phyloP scores from a whole-genome alignment of 805 yeast genomes.

The Suhomyces sp. region DNA sequence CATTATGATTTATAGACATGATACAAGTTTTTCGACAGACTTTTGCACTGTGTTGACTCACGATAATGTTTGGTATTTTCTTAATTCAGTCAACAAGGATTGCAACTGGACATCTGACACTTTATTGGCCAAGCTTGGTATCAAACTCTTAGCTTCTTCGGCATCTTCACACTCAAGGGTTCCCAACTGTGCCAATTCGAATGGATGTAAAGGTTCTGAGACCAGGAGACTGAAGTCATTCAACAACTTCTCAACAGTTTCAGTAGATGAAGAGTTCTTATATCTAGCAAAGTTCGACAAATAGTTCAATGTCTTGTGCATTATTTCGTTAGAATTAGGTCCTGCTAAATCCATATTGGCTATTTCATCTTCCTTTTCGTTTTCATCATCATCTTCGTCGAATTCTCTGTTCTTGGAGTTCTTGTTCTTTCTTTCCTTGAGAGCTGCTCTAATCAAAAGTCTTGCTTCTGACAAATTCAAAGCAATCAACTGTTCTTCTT shows the following conservation, averaged over 20 bases:
- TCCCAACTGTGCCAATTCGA: constrained; percentile 89
- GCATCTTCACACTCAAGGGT: constrained; percentile 93
- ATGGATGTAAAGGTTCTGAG: constrained; percentile 71
- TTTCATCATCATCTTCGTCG: constrained; percentile 30
- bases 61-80: constrained; percentile 50
- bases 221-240: constrained; percentile 60
- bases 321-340: constrained; percentile 79
- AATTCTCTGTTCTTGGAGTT: constrained; percentile 29
- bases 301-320: constrained; percentile 88
- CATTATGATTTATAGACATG: not conserved
- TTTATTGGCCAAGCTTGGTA: constrained; percentile 81
- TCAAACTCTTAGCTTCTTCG: constrained; percentile 92
- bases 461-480: constrained; percentile 88
- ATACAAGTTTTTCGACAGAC: not conserved
- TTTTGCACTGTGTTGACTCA: constrained; percentile 8
- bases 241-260: constrained; percentile 86
- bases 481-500: constrained; percentile 72
- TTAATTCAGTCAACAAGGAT: constrained; percentile 80
- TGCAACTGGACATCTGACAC: constrained; percentile 85
- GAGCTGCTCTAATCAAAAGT: constrained; percentile 83
- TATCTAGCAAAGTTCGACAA: constrained; percentile 83
- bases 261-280: constrained; percentile 86
- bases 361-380: constrained; percentile 44
- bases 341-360: constrained; percentile 51
- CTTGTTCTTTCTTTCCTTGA: constrained; percentile 56